These are phyloP conservation scores for Castanopsis chinensis DNA, from an alignment of 306 rosid genomes.

Conservation along the genomic window DNA sequence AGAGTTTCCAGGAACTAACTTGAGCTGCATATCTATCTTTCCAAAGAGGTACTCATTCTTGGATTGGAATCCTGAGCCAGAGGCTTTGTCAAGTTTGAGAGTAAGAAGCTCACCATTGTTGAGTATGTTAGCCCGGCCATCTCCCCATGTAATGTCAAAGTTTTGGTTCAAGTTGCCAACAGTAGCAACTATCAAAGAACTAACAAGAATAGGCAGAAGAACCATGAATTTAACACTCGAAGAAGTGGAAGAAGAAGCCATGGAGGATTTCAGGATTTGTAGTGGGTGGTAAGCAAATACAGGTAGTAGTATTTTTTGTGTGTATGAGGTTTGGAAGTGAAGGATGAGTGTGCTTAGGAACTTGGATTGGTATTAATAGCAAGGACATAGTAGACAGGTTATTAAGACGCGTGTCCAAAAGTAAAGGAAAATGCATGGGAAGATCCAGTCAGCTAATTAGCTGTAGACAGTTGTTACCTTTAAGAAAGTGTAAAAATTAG, in stretches of 20 bases:
- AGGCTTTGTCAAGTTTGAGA: constrained; percentile 40
- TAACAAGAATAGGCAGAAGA: neutral
- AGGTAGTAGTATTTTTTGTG: too few relatives aligned
- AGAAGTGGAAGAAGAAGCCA: neutral
- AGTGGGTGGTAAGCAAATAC: too few relatives aligned
- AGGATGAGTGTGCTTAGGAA: too few relatives aligned
- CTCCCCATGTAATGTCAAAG: constrained; percentile 43
- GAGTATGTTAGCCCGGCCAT: constrained; percentile 53
- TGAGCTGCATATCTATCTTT: constrained; percentile 43
- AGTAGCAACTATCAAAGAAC: neutral
- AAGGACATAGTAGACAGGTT: too few relatives aligned
- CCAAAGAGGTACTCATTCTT: constrained; percentile 38
- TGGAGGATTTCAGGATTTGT: neutral
- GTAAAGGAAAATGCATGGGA: too few relatives aligned
- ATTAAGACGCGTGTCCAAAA: too few relatives aligned
- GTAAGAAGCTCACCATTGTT: constrained; percentile 50
- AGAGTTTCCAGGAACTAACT: constrained; percentile 67
- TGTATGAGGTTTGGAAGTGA: too few relatives aligned
- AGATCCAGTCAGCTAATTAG: too few relatives aligned
- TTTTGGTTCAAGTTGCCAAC: constrained; percentile 25
- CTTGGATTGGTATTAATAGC: too few relatives aligned
- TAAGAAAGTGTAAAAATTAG: too few relatives aligned
- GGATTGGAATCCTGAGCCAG: constrained; percentile 52
- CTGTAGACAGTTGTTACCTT: too few relatives aligned
- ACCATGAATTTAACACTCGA: neutral